phyloP scores from a whole-genome alignment of 805 yeast genomes.

The Wickerhamomyces tratensis region DNA sequence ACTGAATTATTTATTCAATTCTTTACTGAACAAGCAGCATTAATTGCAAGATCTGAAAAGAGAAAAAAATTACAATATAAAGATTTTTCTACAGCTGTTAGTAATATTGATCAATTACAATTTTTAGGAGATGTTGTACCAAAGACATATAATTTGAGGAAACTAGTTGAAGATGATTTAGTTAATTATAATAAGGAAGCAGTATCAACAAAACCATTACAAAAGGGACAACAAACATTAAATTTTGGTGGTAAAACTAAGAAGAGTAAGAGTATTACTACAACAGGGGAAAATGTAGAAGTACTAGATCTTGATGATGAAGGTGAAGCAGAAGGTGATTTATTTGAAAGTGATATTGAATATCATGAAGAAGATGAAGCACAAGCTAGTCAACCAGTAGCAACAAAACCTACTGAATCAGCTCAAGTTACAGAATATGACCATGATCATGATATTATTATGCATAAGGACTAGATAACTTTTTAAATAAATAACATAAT shows the following conservation, averaged over 20 bases:
- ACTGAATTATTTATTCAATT: slow-evolving; percentile 66
- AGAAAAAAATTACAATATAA: slow-evolving; percentile 62
- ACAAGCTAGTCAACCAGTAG: too few species aligned
- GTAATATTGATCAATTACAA: slow-evolving; percentile 45
- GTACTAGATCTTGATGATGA: not conserved
- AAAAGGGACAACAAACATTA: slow-evolving; percentile 33
- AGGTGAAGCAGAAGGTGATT: not conserved
- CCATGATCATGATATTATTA: too few species aligned
- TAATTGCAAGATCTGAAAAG: slow-evolving; percentile 53
- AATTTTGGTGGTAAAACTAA: slow-evolving; percentile 15
- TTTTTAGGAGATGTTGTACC: slow-evolving; percentile 66
- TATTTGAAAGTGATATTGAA: slow-evolving; percentile 3
- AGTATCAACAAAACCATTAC: slow-evolving; percentile 10
- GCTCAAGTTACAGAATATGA: too few species aligned
- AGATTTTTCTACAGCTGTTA: slow-evolving; percentile 60
- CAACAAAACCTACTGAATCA: too few species aligned
- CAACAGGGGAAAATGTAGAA: slow-evolving; percentile 1
- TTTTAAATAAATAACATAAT: too few species aligned
- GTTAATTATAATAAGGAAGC: slow-evolving; percentile 18
- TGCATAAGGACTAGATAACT: too few species aligned
- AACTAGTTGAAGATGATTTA: slow-evolving; percentile 33
- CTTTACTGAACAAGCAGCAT: slow-evolving; percentile 60
- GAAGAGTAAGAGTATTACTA: not conserved
- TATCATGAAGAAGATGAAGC: not conserved
- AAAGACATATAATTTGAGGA: slow-evolving; percentile 40